phyloP scores from a whole-genome alignment of 371 early-diverging fungal genomes.

The Choanephora cucurbitarum region DNA sequence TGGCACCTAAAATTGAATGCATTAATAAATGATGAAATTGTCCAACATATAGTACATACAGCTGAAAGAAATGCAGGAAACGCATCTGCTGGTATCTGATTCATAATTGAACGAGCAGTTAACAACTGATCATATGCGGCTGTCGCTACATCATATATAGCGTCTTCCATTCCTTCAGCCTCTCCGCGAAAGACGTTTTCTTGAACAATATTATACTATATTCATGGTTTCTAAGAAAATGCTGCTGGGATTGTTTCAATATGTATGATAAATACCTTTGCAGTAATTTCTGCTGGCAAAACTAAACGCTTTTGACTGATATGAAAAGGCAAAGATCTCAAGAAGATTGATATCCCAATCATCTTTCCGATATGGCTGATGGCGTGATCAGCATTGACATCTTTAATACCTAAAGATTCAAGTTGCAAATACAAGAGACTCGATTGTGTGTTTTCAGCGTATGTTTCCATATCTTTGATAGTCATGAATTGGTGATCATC shows the following conservation, averaged over 20 bases:
- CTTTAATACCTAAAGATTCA: conserved; percentile 81
- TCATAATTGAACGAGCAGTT: conserved; percentile 70
- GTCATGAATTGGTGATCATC: conserved; percentile 71
- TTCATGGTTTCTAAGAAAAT: too few relatives aligned
- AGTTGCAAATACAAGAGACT: conserved; percentile 84
- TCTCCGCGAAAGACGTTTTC: conserved; percentile 78
- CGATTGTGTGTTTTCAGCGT: conserved; percentile 88
- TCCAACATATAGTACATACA: conserved; percentile 31
- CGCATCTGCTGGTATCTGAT: conserved; percentile 52
- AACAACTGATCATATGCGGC: conserved; percentile 79
- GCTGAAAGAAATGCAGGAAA: conserved; percentile 69
- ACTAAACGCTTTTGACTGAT: conserved; percentile 64
- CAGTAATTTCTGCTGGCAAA: conserved; percentile 74
- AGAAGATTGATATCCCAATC: conserved; percentile 75
- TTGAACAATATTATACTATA: conserved; percentile 67
- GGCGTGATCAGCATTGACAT: conserved; percentile 87
- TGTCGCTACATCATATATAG: conserved; percentile 80
- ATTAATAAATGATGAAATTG: too few relatives aligned
- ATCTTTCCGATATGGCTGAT: conserved; percentile 92
- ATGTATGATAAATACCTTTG: conserved; percentile 64
- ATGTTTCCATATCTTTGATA: conserved; percentile 78
- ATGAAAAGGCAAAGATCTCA: conserved; percentile 73
- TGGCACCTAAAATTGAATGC: conserved; percentile 43
- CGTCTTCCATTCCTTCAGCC: conserved; percentile 64
- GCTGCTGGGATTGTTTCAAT: too few relatives aligned